A percentile compares a stretch with the other conserved stretches of the same genome.
phyloP scores from a whole-genome alignment of 176 grass and related monocot species.

The Aegilops speltoides region DNA sequence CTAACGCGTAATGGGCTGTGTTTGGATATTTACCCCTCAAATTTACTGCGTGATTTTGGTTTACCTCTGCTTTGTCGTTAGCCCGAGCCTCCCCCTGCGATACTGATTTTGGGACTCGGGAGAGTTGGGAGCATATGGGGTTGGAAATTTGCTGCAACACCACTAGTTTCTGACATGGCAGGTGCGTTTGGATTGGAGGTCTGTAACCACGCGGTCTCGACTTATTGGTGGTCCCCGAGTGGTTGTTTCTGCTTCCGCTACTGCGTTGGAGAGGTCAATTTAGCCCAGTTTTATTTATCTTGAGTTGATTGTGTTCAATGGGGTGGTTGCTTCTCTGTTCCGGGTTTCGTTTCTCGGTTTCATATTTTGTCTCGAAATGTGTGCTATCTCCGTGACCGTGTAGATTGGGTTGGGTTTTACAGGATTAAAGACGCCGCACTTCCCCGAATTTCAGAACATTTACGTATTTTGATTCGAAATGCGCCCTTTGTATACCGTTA shows the following conservation, averaged over 20 bases:
- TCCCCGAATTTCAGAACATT: neutral
- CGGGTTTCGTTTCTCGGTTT: neutral
- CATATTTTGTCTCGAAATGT: slow-evolving; percentile 12
- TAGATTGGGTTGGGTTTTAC: neutral
- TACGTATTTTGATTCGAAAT: neutral
- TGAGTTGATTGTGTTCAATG: neutral
- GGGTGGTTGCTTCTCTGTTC: neutral
- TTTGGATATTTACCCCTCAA: neutral
- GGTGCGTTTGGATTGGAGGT: slow-evolving; percentile 10
- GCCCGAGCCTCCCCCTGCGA: neutral
- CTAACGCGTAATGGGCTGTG: neutral
- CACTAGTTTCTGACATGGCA: neutral
- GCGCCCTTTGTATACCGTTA: neutral
- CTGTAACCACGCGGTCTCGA: neutral
- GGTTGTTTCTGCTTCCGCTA: neutral
- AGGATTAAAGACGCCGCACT: neutral
- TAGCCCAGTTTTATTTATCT: slow-evolving; percentile 3
- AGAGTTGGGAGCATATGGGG: slow-evolving; percentile 17
- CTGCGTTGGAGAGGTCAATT: neutral
- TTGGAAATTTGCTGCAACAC: neutral
- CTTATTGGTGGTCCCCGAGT: neutral
- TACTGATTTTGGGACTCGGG: slow-evolving; percentile 14
- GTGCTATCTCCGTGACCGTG: neutral
- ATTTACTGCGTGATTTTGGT: slow-evolving; percentile 13
- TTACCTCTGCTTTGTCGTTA: slow-evolving; percentile 8